Base-by-base conservation (phyloP, 768 basidiomycete genomes). In the Phlegmacium glaucopus region DNA sequence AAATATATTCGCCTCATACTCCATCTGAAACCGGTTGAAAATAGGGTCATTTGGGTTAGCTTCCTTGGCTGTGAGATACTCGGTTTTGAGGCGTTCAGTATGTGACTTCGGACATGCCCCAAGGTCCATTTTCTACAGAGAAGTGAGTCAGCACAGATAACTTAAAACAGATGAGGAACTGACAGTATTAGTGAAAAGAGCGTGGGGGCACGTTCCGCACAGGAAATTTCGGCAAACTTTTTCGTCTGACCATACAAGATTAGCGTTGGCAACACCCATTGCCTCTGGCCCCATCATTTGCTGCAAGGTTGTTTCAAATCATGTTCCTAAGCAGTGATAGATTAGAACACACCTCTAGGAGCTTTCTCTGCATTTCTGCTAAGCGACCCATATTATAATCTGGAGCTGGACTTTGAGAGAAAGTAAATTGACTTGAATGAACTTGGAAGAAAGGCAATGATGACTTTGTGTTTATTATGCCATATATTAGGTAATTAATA, bases 201-300 rank as follows among this genome's bases (percentile, higher is more conserved):
- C 82, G 67, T 99, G 96, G 2, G 96, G 96, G 65, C 96, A 99
- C n/a, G 91, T 94, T 44, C 96, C 96, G 60, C 95, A 97, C 26
- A 98, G 72, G 74, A 93, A 98, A 72, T 98, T 97, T 64, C 89
- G 81, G 80, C 96, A 98, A 7, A 98, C 95, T 77, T 97, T 97
- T 59, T 95, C 94, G 69, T 94, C 91, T 27, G 83, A 85, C 90
- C 94, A 94, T 53, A 85, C 83, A 50, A 96, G 76, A 70, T 97
- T 94, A 55, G 87, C 85, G 57, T 90, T 92, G 38, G 90, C 84
- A 37, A 94, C 85, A 59, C 96, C 96, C 92, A 99, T 95, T 15
- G 96, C 94, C 72, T 99, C 95, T 39, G 95, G 90, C n/a, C 93
- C 95, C 94, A 97, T 97, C 93, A 95, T 96, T 94, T 96, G 94